These are phyloP conservation scores for Cercophora samala DNA, from an alignment of 495 filamentous ascomycete genomes.

Conservation along the genomic window DNA sequence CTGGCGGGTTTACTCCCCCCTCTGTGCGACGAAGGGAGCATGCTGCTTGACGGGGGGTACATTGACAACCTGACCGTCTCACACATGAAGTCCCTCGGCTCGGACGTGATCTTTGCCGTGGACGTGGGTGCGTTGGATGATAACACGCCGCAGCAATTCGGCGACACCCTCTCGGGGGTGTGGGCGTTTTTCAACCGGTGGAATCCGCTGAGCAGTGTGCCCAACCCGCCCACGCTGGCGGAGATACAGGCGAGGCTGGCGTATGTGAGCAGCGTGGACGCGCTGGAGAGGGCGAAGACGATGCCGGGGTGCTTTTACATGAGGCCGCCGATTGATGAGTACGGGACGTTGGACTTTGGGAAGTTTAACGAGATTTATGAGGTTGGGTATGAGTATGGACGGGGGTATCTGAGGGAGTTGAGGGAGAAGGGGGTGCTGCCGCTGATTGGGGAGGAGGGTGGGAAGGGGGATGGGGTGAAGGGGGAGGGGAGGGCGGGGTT, in stretches of 20 bases:
- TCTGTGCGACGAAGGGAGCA: slow-evolving; percentile 91
- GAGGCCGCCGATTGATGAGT: slow-evolving; percentile 89
- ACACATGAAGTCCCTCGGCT: slow-evolving; percentile 93
- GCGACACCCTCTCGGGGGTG: slow-evolving; percentile 90
- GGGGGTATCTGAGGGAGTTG: slow-evolving; percentile 68
- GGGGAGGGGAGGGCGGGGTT: slow-evolving; percentile 64
- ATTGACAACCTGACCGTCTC: slow-evolving; percentile 95
- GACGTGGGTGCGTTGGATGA: slow-evolving; percentile 93
- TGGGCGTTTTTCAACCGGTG: slow-evolving; percentile 93
- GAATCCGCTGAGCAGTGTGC: slow-evolving; percentile 84
- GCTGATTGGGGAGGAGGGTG: slow-evolving; percentile 69
- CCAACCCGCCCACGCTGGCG: slow-evolving; percentile 90
- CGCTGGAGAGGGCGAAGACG: slow-evolving; percentile 86
- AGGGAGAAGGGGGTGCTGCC: slow-evolving; percentile 72
- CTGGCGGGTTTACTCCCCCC: slow-evolving; percentile 89
- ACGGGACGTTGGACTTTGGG: slow-evolving; percentile 91
- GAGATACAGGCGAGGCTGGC: slow-evolving; percentile 94
- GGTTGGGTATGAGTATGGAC: slow-evolving; percentile 82
- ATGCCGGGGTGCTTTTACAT: slow-evolving; percentile 89
- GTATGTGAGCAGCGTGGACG: slow-evolving; percentile 90
- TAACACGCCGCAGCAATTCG: slow-evolving; percentile 82
- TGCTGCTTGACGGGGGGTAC: slow-evolving; percentile 95
- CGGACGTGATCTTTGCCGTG: slow-evolving; percentile 90
- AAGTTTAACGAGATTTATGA: slow-evolving; percentile 97
- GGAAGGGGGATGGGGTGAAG: slow-evolving; percentile 72